phyloP scores from a whole-genome alignment of 1,139 yeast genomes.

The Magnusiomyces magnusii region DNA sequence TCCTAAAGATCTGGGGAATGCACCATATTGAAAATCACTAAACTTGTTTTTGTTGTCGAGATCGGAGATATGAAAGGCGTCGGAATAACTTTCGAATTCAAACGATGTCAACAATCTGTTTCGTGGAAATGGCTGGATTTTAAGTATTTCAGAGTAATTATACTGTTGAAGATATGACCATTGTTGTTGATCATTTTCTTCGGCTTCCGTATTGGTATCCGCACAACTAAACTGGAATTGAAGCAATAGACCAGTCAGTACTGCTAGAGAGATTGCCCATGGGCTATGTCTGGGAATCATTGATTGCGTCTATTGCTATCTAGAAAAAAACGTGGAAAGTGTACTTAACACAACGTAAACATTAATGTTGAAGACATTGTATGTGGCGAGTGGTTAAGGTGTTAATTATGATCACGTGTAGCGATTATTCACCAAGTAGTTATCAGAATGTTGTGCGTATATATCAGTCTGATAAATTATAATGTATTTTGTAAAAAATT shows the following conservation, averaged over 20 bases:
- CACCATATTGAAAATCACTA: slow-evolving; percentile 48
- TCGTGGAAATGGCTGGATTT: slow-evolving; percentile 60
- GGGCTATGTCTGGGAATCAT: background rate
- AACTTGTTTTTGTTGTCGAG: slow-evolving; percentile 18
- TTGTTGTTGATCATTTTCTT: background rate
- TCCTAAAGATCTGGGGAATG: slow-evolving; percentile 75
- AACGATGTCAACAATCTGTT: slow-evolving; percentile 63
- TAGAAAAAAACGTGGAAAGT: background rate
- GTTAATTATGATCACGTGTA: background rate
- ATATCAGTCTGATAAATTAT: no score
- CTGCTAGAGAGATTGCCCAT: background rate
- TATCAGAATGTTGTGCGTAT: no score
- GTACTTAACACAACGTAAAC: background rate
- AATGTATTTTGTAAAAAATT: no score
- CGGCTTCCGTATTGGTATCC: background rate
- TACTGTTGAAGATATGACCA: background rate
- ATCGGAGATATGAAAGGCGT: slow-evolving; percentile 30
- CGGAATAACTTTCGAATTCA: slow-evolving; percentile 56
- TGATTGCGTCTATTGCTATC: background rate
- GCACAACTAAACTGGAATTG: background rate
- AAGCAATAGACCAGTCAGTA: background rate
- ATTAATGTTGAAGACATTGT: background rate
- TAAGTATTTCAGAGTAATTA: slow-evolving; percentile 49
- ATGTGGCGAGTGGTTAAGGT: background rate
- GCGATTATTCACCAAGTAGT: no score